phyloP scores from a whole-genome alignment of 106 monocot species.

The Platanthera zijinensis region DNA sequence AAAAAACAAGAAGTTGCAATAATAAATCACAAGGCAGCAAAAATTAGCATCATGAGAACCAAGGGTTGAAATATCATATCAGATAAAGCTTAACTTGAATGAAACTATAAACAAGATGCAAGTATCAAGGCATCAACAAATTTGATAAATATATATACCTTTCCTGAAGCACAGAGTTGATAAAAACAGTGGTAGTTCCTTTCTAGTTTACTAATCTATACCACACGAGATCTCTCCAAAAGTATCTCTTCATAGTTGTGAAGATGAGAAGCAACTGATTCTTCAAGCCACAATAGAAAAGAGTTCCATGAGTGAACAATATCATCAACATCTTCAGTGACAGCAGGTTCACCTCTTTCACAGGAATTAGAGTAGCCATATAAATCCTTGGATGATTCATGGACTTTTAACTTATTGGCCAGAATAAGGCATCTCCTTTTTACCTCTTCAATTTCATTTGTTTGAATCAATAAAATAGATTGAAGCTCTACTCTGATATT shows the following conservation, averaged over 20 bases:
- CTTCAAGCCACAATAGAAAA: too few species aligned
- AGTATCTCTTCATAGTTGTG: slow-evolving; percentile 37
- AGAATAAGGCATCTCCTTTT: too few species aligned
- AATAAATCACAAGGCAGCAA: not conserved
- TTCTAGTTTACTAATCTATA: slow-evolving; percentile 68
- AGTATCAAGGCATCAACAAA: not conserved
- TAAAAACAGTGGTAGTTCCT: slow-evolving; percentile 94
- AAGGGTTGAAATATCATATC: not conserved
- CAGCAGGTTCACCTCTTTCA: too few species aligned
- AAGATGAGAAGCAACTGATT: too few species aligned
- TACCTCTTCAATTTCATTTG: slow-evolving; percentile 32
- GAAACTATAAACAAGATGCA: not conserved
- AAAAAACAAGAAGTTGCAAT: not conserved
- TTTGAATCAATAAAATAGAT: slow-evolving; percentile 30
- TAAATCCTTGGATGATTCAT: too few species aligned
- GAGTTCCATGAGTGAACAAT: too few species aligned
- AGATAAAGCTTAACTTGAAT: not conserved
- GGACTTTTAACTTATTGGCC: too few species aligned
- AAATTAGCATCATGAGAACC: not conserved
- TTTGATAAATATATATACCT: too few species aligned
- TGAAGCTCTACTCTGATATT: slow-evolving; percentile 34
- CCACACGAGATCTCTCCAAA: slow-evolving; percentile 74
- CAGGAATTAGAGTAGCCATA: too few species aligned
- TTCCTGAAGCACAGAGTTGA: slow-evolving; percentile 78
- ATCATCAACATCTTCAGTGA: too few species aligned